These are phyloP conservation scores for Alloteropsis semialata DNA, from an alignment of 176 grass and related monocot species.

Conservation along the genomic window DNA sequence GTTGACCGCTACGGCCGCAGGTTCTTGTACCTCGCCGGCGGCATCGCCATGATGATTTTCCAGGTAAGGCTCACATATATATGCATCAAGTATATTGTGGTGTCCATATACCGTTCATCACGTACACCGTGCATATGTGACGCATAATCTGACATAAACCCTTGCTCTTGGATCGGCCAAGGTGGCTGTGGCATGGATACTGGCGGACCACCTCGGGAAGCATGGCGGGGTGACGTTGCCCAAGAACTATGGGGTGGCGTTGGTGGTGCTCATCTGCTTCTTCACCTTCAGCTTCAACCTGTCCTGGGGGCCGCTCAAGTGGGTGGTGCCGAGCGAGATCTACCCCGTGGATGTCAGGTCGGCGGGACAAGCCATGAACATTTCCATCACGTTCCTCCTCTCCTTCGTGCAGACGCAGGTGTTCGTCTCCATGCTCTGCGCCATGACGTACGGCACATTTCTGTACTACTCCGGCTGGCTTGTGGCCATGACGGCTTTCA, in stretches of 20 bases:
- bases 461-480: constrained; percentile 61
- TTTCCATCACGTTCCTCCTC: constrained; percentile 48
- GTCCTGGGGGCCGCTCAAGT: constrained; percentile 81
- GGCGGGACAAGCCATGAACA: constrained; percentile 54
- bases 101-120: too few species aligned
- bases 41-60: constrained; percentile 43
- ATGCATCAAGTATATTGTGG: too few species aligned
- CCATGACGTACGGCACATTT: constrained; percentile 54
- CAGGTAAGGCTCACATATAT: constrained; percentile 42
- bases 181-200: constrained; percentile 47
- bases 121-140: too few species aligned
- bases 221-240: constrained; percentile 33
- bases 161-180: background rate
- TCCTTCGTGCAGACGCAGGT: constrained; percentile 74
- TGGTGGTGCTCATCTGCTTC: constrained; percentile 55
- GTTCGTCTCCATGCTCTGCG: constrained; percentile 64
- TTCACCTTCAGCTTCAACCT: constrained; percentile 56
- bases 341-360: constrained; percentile 78
- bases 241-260: constrained; percentile 34
- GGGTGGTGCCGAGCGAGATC: constrained; percentile 80
- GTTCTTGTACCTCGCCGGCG: constrained; percentile 49
- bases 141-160: too few species aligned
- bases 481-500: constrained; percentile 54
- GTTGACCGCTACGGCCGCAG: constrained; percentile 47
- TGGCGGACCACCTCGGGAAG: constrained; percentile 40